phyloP scores from a whole-genome alignment of 805 yeast species.

The Metschnikowia amazonensis region DNA sequence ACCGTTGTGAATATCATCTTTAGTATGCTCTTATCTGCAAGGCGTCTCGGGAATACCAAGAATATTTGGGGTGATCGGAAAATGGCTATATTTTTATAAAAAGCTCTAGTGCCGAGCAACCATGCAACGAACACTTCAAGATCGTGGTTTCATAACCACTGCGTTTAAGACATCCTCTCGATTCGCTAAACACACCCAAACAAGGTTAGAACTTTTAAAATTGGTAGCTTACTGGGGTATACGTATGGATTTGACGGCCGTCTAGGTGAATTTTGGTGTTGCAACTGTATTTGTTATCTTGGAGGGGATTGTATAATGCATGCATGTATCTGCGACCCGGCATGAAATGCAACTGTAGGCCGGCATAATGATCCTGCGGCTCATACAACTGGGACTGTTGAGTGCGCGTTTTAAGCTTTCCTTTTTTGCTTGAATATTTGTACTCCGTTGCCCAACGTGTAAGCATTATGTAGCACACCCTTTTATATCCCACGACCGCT shows the following conservation, averaged over 20 bases:
- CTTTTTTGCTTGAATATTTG: not conserved
- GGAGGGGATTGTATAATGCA: not conserved
- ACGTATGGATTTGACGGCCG: not conserved
- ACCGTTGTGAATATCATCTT: not conserved
- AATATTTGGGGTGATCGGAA: not conserved
- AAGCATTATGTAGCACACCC: conserved; percentile 2
- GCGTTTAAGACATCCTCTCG: not conserved
- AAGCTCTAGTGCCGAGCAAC: not conserved
- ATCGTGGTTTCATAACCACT: no score
- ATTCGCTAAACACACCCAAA: not conserved
- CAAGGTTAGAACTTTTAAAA: not conserved
- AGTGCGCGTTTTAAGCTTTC: conserved; percentile 3
- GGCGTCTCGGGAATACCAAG: not conserved
- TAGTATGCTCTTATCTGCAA: not conserved
- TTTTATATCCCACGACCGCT: conserved; percentile 2
- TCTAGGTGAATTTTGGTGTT: not conserved
- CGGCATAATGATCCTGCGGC: conserved; percentile 2
- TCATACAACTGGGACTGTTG: not conserved
- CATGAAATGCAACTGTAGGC: conserved; percentile 1
- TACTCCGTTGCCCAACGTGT: conserved; percentile 1
- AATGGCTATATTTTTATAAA: not conserved
- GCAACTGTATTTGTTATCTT: not conserved
- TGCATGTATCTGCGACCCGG: conserved; percentile 4
- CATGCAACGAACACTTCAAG: not conserved
- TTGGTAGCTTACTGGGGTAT: not conserved